A percentile compares a stretch with the other conserved stretches of the same genome.
phyloP scores from a whole-genome alignment of 2,329 filamentous ascomycete species.

The Karstenula rhodostoma region DNA sequence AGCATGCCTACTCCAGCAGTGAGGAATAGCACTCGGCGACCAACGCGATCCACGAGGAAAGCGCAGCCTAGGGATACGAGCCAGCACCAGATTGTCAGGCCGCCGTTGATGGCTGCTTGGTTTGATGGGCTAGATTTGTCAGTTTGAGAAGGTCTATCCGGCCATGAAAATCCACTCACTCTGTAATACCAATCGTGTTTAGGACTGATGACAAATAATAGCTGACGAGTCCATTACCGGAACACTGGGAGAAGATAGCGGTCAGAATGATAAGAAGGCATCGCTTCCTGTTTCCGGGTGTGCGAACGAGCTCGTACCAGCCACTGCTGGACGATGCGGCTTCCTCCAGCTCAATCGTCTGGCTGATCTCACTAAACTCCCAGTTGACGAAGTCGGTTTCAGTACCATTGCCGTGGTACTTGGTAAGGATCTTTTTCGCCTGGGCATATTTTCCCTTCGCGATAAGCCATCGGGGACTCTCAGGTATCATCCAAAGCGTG shows the following conservation, averaged over 20 bases:
- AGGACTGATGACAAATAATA: conserved; percentile 27
- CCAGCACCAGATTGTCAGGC: conserved; percentile 68
- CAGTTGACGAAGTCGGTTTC: conserved; percentile 27
- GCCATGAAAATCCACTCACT: conserved; percentile 11
- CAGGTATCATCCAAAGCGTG: conserved; percentile 67
- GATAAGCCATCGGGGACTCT: conserved; percentile 62
- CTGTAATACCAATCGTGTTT: conserved; percentile 31
- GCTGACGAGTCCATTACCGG: conserved; percentile 24
- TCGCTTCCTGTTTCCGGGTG: conserved; percentile 27
- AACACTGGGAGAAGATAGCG: conserved; percentile 29
- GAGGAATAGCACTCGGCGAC: conserved; percentile 45
- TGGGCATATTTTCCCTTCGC: conserved; percentile 21
- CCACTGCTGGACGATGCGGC: conserved; percentile 20
- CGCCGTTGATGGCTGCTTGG: conserved; percentile 54
- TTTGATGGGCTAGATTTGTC: conserved; percentile 40
- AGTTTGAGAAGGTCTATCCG: conserved; percentile 14
- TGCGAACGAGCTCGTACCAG: conserved; percentile 27
- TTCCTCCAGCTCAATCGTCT: conserved; percentile 24
- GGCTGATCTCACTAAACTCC: conserved; percentile 29
- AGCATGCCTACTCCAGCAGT: conserved; percentile 43
- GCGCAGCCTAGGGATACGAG: conserved; percentile 58
- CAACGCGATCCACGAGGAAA: conserved; percentile 42
- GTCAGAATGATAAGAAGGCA: conserved; percentile 24
- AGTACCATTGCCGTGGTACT: conserved; percentile 27
- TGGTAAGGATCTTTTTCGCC: conserved; percentile 21